A percentile compares a stretch with the other conserved stretches of the same genome.
Evolutionary conservation across 306 rosid species (phyloP).

Genomic region (Fragaria vesca): DNA sequence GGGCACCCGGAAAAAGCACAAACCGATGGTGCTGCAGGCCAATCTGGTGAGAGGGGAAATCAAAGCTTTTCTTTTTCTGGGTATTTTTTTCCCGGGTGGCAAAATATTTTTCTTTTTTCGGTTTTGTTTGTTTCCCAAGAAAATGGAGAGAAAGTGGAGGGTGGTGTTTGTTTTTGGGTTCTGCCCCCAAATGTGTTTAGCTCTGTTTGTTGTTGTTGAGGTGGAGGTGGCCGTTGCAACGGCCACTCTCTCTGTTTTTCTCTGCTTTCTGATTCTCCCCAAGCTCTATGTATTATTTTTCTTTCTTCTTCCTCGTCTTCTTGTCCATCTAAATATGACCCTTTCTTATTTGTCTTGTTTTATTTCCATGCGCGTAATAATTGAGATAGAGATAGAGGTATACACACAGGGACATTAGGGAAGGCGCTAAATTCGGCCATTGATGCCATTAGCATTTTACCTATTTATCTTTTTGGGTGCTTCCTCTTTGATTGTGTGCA

Average conservation of each 20-base stretch:
- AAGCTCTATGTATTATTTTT: not conserved
- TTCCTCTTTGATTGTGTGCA: not conserved
- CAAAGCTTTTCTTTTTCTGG: constrained; percentile 9
- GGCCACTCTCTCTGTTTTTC: constrained; percentile 31
- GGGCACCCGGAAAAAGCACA: not conserved
- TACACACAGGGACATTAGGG: not conserved
- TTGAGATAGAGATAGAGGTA: not conserved
- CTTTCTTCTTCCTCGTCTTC: not conserved
- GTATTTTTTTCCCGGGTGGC: not conserved
- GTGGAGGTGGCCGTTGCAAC: constrained; percentile 47
- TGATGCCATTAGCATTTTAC: not conserved
- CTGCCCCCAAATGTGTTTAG: constrained; percentile 11
- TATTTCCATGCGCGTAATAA: not conserved
- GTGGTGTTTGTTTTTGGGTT: not conserved
- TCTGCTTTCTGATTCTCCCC: not conserved
- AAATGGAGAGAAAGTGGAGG: constrained; percentile 18
- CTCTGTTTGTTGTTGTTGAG: constrained; percentile 10
- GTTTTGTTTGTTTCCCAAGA: constrained; percentile 21
- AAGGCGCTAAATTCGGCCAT: constrained; percentile 12
- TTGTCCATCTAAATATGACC: not conserved
- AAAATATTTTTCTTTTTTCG: not conserved
- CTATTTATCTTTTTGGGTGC: not conserved
- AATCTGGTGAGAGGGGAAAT: not conserved
- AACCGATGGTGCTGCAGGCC: constrained; percentile 35
- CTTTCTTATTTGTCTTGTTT: not conserved